Conservation (phyloP, 257 asterid species). For the Voacanga thouarsii region DNA sequence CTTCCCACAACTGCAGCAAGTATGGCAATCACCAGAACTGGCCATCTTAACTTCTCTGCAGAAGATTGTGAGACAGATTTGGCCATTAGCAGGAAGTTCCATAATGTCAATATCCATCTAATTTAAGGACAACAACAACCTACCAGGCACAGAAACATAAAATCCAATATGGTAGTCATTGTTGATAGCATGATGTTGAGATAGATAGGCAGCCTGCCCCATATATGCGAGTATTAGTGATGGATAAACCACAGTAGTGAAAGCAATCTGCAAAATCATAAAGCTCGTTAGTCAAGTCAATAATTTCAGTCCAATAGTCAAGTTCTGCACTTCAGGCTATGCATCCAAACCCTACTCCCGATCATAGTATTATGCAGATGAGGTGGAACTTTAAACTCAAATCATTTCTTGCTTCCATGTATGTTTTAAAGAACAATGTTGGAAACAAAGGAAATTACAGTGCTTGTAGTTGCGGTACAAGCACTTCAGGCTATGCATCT, state of each 20-base stretch:
- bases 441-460: neutral
- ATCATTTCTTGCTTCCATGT: neutral
- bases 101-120: neutral
- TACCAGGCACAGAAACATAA: constrained; percentile 90
- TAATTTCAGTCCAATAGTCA: neutral
- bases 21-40: constrained; percentile 82
- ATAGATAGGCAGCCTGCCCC: constrained; percentile 96
- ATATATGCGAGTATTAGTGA: constrained; percentile 79
- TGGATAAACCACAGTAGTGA: constrained; percentile 73
- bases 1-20: constrained; percentile 97
- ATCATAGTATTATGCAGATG: neutral
- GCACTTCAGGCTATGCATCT: neutral
- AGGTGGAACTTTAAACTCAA: neutral
- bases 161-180: constrained; percentile 58
- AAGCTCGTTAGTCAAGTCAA: constrained; percentile 21
- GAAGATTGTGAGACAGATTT: neutral
- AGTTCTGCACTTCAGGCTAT: neutral
- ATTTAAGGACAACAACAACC: neutral
- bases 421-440: neutral
- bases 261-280: constrained; percentile 57
- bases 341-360: neutral
- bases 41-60: constrained; percentile 64
- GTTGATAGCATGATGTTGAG: constrained; percentile 51
- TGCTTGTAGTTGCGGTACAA: no score
- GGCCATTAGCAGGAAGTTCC: neutral